Conservation (phyloP, 108 stramenopile genomes). For the Cyclostephanos invisitatus region DNA sequence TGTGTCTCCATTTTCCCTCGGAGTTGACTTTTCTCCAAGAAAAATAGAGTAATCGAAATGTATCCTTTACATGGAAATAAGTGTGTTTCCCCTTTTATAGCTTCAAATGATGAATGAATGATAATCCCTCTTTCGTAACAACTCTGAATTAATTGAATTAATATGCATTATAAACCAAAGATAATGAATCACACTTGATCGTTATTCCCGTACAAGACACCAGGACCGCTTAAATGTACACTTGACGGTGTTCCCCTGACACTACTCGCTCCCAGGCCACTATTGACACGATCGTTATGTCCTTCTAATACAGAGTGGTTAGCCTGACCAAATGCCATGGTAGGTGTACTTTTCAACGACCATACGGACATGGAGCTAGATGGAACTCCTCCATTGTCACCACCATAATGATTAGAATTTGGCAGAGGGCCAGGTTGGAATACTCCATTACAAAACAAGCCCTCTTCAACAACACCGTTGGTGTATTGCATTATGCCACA, state of each 20-base stretch:
- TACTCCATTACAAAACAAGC: conserved; percentile 43
- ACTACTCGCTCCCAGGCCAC: conserved; percentile 1
- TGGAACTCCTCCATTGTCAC: conserved; percentile 10
- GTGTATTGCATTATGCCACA: conserved; percentile 40
- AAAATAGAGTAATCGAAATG: no score
- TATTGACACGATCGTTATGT: conserved; percentile 6
- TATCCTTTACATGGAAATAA: not conserved
- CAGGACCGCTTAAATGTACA: conserved; percentile 7
- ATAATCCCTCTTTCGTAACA: not conserved
- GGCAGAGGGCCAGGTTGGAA: conserved; percentile 21
- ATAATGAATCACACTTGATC: not conserved
- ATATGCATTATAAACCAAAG: not conserved
- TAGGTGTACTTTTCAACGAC: conserved; percentile 42
- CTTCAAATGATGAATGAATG: not conserved
- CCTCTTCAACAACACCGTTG: conserved; percentile 47
- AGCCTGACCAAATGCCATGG: conserved; percentile 13
- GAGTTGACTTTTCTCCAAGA: no score
- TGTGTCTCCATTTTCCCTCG: no score
- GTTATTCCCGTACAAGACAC: conserved; percentile 6
- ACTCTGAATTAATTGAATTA: not conserved
- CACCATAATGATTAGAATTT: not conserved
- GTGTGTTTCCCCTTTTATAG: not conserved
- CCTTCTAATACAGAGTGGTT: conserved; percentile 6
- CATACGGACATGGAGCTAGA: conserved; percentile 38
- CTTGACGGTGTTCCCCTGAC: conserved; percentile 12